Evolutionary conservation across 164 flowering plant genomes (phyloP).

Genomic region (Vitis rupestris): DNA sequence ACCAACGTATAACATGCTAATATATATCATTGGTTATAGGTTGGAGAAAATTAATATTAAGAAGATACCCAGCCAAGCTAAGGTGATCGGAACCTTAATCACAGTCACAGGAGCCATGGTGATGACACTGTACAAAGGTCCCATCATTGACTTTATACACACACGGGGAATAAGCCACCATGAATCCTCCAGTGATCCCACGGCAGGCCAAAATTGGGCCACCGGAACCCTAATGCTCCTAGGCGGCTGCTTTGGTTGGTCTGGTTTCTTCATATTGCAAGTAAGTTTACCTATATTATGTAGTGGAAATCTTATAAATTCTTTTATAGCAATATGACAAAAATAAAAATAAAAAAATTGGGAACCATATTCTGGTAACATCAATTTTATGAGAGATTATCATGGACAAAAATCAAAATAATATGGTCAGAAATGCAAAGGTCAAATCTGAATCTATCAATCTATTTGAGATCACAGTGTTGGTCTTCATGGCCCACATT

Average conservation of each 20-base stretch:
- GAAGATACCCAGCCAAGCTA: slow-evolving; percentile 59
- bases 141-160: slow-evolving; percentile 44
- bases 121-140: slow-evolving; percentile 94
- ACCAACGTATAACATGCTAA: background rate
- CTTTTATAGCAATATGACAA: too few relatives aligned
- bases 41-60: slow-evolving; percentile 66
- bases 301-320: background rate
- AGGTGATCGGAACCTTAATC: slow-evolving; percentile 71
- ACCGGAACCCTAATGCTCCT: slow-evolving; percentile 70
- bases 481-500: too few relatives aligned
- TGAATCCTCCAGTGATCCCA: slow-evolving; percentile 7
- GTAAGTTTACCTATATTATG: slow-evolving; percentile 25
- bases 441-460: too few relatives aligned
- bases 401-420: too few relatives aligned
- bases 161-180: slow-evolving; percentile 22
- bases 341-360: too few relatives aligned
- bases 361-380: too few relatives aligned
- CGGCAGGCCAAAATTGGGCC: slow-evolving; percentile 52
- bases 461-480: too few relatives aligned
- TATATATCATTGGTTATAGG: slow-evolving; percentile 27
- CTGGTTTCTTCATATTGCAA: slow-evolving; percentile 79
- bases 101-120: slow-evolving; percentile 77
- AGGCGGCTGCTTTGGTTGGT: slow-evolving; percentile 55
- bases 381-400: too few relatives aligned
- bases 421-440: too few relatives aligned